phyloP scores from a whole-genome alignment of 1,139 yeast species.

The Zygoascus hellenicus region DNA sequence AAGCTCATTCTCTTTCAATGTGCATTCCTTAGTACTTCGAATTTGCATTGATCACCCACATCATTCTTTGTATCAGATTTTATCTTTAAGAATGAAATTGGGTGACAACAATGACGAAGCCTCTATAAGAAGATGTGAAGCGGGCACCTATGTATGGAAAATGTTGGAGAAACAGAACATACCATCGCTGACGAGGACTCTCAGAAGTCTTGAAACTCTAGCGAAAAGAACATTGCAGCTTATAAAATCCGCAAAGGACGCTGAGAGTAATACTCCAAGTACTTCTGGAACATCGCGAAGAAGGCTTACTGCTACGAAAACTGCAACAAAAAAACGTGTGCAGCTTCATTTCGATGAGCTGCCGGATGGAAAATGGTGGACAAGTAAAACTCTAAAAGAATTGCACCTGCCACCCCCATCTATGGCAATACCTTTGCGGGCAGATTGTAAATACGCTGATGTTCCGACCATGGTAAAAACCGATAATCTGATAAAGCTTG shows the following conservation, averaged over 20 bases:
- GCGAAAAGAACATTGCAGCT: conserved; percentile 2
- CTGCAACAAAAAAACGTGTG: conserved; percentile 4
- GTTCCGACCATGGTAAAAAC: conserved; percentile 6
- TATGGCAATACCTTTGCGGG: conserved; percentile 39
- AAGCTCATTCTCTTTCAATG: conserved; percentile 47
- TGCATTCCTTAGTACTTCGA: conserved; percentile 46
- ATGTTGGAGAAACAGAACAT: conserved; percentile 8
- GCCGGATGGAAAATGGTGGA: conserved; percentile 45
- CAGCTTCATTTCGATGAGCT: conserved; percentile 6
- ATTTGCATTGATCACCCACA: conserved; percentile 64
- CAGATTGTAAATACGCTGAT: conserved; percentile 42
- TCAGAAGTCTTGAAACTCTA: not conserved
- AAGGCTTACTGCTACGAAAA: conserved; percentile 2
- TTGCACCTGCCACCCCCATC: conserved; percentile 68
- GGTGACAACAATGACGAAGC: conserved; percentile 3
- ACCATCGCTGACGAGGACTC: not conserved
- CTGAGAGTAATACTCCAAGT: not conserved
- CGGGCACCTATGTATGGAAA: conserved; percentile 16
- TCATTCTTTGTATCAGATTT: conserved; percentile 66
- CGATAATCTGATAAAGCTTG: conserved; percentile 44
- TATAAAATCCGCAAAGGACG: conserved; percentile 2
- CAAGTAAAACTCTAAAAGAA: conserved; percentile 38
- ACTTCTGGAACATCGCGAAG: conserved; percentile 6
- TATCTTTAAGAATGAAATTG: conserved; percentile 22
- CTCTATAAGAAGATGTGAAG: conserved; percentile 10